A percentile compares a stretch with the other conserved stretches of the same genome.
phyloP scores from a whole-genome alignment of 1,139 yeast genomes.

The Groenewaldozyma auringiensis region DNA sequence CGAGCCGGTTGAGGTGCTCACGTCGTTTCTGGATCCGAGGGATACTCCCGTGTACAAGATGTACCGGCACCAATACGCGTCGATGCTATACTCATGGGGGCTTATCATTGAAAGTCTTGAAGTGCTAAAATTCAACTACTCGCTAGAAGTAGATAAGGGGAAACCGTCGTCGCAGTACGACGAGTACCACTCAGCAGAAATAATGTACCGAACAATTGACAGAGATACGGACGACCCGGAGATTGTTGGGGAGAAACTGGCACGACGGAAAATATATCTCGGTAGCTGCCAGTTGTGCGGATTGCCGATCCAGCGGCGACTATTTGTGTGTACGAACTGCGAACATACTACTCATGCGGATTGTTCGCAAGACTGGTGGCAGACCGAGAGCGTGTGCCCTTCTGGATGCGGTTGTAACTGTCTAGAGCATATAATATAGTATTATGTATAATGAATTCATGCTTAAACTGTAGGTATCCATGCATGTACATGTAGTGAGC shows the following conservation, averaged over 20 bases:
- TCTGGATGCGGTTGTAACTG: constrained; percentile 78
- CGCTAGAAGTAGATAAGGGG: not conserved
- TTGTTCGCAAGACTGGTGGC: constrained; percentile 84
- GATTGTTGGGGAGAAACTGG: constrained; percentile 13
- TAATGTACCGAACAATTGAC: constrained; percentile 28
- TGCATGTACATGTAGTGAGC: too few species aligned
- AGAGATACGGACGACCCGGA: constrained; percentile 15
- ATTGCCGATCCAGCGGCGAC: constrained; percentile 49
- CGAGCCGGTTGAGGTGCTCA: constrained; percentile 15
- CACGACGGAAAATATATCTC: constrained; percentile 13
- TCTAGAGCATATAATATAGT: constrained; percentile 8
- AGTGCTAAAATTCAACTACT: constrained; percentile 59
- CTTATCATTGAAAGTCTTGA: constrained; percentile 70
- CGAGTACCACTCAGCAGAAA: constrained; percentile 18
- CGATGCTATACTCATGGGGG: constrained; percentile 78
- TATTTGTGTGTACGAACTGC: constrained; percentile 65
- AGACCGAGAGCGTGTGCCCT: constrained; percentile 53
- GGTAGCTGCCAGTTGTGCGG: constrained; percentile 53
- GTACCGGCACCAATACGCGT: constrained; percentile 70
- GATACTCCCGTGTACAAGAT: constrained; percentile 39
- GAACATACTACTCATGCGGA: constrained; percentile 70
- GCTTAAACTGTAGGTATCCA: too few species aligned
- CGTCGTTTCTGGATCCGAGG: constrained; percentile 39
- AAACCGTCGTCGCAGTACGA: constrained; percentile 11
- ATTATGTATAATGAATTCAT: too few species aligned